Evolutionary conservation across 2,329 filamentous ascomycete species (phyloP).

Genomic region (Penicillium polonicum): DNA sequence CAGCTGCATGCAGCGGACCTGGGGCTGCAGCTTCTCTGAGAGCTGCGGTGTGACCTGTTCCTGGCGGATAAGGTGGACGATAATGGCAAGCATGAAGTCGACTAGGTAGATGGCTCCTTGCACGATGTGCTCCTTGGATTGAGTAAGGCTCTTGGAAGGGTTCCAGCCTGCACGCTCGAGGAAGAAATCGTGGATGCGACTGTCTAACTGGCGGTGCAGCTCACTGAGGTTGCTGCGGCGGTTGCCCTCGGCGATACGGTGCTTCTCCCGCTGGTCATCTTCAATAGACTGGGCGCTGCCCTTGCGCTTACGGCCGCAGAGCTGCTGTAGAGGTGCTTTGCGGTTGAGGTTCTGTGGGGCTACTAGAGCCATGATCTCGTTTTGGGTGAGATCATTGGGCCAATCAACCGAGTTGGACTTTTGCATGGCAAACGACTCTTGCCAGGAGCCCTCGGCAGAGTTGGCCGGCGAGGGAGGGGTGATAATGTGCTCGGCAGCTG

Average conservation of each 20-base stretch:
- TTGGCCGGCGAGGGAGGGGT: slow-evolving; percentile 41
- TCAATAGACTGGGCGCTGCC: slow-evolving; percentile 33
- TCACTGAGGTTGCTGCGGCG: slow-evolving; percentile 43
- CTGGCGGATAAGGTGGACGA: slow-evolving; percentile 36
- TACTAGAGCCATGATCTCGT: slow-evolving; percentile 37
- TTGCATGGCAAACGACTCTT: slow-evolving; percentile 33
- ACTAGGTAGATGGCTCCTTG: slow-evolving; percentile 40
- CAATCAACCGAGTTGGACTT: slow-evolving; percentile 31
- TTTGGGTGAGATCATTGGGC: slow-evolving; percentile 35
- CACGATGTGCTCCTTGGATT: slow-evolving; percentile 45
- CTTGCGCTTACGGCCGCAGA: slow-evolving; percentile 43
- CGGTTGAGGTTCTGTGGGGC: slow-evolving; percentile 40
- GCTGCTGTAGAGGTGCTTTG: slow-evolving; percentile 40
- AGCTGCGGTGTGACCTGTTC: slow-evolving; percentile 38
- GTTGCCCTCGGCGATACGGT: slow-evolving; percentile 43
- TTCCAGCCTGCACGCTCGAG: slow-evolving; percentile 43
- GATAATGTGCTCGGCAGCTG: slow-evolving; percentile 29
- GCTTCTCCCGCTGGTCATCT: slow-evolving; percentile 43
- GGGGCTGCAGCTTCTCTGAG: slow-evolving; percentile 40
- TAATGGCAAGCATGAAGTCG: slow-evolving; percentile 41
- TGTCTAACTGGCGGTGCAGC: slow-evolving; percentile 39
- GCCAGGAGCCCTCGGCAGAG: slow-evolving; percentile 39
- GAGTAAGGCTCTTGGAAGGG: slow-evolving; percentile 38
- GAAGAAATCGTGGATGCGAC: slow-evolving; percentile 41
- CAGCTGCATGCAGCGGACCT: slow-evolving; percentile 41